Percentiles rank a stretch among this genome's conserved stretches.
phyloP scores from a whole-genome alignment of 768 basidiomycete species.

The Pleurotus ostreatus region DNA sequence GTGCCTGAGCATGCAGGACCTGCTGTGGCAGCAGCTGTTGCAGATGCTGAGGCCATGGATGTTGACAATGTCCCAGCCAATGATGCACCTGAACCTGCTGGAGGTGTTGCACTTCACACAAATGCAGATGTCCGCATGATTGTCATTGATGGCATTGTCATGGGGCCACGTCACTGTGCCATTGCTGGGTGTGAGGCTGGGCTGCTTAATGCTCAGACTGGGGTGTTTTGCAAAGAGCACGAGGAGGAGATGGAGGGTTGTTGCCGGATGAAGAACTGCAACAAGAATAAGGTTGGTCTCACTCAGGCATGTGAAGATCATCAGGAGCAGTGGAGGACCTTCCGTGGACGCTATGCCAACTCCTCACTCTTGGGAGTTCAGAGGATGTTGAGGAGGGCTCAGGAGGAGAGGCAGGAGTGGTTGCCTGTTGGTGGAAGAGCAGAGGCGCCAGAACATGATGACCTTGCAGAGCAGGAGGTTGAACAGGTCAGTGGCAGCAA shows the following conservation, averaged over 20 bases:
- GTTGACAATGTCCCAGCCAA: too few species aligned
- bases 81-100: not conserved
- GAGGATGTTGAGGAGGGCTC: not conserved
- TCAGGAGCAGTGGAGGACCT: conserved; percentile 1
- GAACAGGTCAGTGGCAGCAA: conserved; percentile 13
- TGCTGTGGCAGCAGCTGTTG: too few species aligned
- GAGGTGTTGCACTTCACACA: not conserved
- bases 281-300: not conserved
- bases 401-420: conserved; percentile 1
- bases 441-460: conserved; percentile 7
- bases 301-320: conserved; percentile 5
- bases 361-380: not conserved
- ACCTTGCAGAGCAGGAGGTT: not conserved
- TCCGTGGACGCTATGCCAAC: not conserved
- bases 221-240: conserved; percentile 1
- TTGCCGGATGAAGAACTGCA: conserved; percentile 8
- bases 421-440: conserved; percentile 8
- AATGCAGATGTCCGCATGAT: conserved; percentile 7
- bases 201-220: conserved; percentile 6
- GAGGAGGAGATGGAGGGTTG: not conserved
- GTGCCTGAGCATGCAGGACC: too few species aligned
- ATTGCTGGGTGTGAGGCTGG: conserved; percentile 2
- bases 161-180: conserved; percentile 12
- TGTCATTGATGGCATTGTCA: conserved; percentile 14
- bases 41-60: too few species aligned